These are phyloP conservation scores for Myrmaecium sp. DNA, from an alignment of 2,329 filamentous ascomycete genomes.

Conservation along the genomic window DNA sequence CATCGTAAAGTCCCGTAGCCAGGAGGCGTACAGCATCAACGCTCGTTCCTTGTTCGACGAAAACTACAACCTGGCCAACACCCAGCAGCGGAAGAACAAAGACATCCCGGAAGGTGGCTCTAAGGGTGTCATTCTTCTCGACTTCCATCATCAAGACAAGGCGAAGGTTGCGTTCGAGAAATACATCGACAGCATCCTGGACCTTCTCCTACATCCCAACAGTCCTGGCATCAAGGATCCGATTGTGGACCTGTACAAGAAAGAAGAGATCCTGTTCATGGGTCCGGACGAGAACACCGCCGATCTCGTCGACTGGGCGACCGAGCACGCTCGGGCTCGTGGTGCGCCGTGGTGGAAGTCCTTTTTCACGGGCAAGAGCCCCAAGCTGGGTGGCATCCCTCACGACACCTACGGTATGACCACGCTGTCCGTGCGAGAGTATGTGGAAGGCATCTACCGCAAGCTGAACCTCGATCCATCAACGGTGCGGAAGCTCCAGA, in stretches of 20 bases:
- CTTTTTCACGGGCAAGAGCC: slow-evolving; percentile 98
- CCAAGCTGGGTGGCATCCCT: slow-evolving; percentile 86
- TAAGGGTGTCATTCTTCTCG: slow-evolving; percentile 91
- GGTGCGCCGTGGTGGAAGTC: slow-evolving; percentile 99
- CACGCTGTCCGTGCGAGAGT: slow-evolving; percentile 87
- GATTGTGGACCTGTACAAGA: slow-evolving; percentile 86
- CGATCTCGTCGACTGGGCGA: slow-evolving; percentile 96
- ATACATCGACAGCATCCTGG: slow-evolving; percentile 97
- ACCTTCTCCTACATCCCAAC: slow-evolving; percentile 73
- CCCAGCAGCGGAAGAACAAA: slow-evolving; percentile 99
- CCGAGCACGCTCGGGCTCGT: slow-evolving; percentile 71
- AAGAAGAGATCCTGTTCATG: slow-evolving; percentile 96
- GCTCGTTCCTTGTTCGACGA: slow-evolving; percentile 93
- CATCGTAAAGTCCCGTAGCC: slow-evolving; percentile 94
- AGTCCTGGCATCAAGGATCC: slow-evolving; percentile 98
- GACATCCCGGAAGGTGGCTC: slow-evolving; percentile 97
- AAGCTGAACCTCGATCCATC: slow-evolving; percentile 81
- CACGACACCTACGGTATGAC: slow-evolving; percentile 98
- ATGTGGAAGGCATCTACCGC: slow-evolving; percentile 90
- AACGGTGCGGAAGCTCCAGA: slow-evolving; percentile 85
- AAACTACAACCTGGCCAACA: slow-evolving; percentile 96
- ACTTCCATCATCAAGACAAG: slow-evolving; percentile 88
- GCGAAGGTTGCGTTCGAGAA: slow-evolving; percentile 90
- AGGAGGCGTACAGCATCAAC: slow-evolving; percentile 92
- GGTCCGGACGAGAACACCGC: slow-evolving; percentile 98